Evolutionary conservation across 169 alveolate species (phyloP), one percentile per base, ranked within the genome.

Genomic region (Theileria luwenshuni): DNA sequence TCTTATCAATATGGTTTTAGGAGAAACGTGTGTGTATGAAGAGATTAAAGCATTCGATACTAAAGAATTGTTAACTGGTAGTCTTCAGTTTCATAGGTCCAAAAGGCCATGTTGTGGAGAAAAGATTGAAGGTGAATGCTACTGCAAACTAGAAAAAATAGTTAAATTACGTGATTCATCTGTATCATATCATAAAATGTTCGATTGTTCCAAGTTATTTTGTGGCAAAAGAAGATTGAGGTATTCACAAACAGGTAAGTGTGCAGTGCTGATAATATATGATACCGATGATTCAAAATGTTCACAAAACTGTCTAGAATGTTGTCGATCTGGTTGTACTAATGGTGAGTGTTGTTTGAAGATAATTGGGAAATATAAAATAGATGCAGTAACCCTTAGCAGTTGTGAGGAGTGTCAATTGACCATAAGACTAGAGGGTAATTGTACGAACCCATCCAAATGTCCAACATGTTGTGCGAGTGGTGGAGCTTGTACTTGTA

Each of bases 71-170:
- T n/a, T n/a, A n/a, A n/a, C n/a, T n/a, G n/a, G n/a, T n/a, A n/a
- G n/a, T n/a, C n/a, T n/a, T n/a, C n/a, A n/a, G n/a, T n/a, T n/a
- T n/a, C n/a, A n/a, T n/a, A n/a, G n/a, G n/a, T n/a, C n/a, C n/a
- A n/a, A n/a, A n/a, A 8, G 19, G 35, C 63, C 63, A 23, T 54
- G 63, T n/a, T 54, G 63, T n/a, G 63, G 63, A 1, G 63, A 54
- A 1, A 54, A 54, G 33, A 25, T 54, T 15, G 27, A 54, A 12
- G 8, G 27, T n/a, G 8, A 54, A n/a, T 54, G 63, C 35, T 54
- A 13, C 63, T 54, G 63, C 33, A 8, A 8, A 2, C 33, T 25
- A 23, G 19, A 1, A n/a, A 5, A 3, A 1, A n/a, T 54, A 23
- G 8, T n/a, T 23, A 25, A 25, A 3, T 10, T 8, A 3, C 3